Conservation (phyloP, 2,329 filamentous ascomycete species). For the Botrytis paeoniae region DNA sequence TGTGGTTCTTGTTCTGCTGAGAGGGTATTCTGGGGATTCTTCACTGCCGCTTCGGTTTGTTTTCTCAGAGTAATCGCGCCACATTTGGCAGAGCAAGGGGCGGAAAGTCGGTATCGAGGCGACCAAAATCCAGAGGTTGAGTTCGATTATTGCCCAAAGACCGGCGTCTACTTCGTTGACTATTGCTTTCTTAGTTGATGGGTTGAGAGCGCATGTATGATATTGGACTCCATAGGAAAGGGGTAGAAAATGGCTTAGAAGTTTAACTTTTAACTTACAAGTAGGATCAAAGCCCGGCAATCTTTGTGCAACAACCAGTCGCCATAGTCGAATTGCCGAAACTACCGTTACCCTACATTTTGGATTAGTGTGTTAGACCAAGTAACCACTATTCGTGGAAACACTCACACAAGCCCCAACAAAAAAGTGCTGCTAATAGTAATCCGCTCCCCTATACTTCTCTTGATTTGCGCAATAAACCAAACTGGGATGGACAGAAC, state of each 20-base stretch:
- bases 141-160: slow-evolving; percentile 1
- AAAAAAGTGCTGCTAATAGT: slow-evolving; percentile 3
- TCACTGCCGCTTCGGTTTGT: background rate
- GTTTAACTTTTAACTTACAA: background rate
- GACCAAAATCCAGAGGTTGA: slow-evolving; percentile 11
- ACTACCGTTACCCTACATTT: slow-evolving; percentile 5
- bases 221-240: background rate
- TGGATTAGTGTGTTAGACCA: background rate
- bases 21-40: background rate
- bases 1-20: background rate
- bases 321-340: background rate
- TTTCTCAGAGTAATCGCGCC: background rate
- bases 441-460: background rate
- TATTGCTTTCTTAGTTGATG: background rate
- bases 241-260: background rate
- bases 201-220: background rate
- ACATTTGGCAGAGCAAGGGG: slow-evolving; percentile 1
- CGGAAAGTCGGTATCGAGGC: slow-evolving; percentile 2
- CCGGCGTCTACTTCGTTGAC: slow-evolving; percentile 2
- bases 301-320: background rate
- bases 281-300: slow-evolving; percentile 1
- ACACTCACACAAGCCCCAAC: background rate
- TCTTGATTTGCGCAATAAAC: slow-evolving; percentile 9
- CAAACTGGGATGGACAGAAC: slow-evolving; percentile 10
- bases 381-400: background rate